Evolutionary conservation across 2,329 filamentous ascomycete genomes (phyloP).

Genomic region (Arthrobotrys musiformis): DNA sequence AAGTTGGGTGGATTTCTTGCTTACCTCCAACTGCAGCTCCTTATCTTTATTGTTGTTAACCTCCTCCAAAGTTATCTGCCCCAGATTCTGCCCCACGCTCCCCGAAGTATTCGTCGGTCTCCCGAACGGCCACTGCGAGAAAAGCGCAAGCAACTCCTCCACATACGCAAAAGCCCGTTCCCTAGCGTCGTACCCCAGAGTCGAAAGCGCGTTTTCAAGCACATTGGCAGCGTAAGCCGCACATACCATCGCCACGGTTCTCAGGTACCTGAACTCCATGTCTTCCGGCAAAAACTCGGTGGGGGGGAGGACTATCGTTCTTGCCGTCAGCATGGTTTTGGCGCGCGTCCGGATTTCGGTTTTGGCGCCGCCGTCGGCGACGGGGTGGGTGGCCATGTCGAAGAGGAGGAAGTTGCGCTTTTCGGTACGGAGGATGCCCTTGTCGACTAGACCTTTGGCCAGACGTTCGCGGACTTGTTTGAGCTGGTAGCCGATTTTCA

Average conservation of each 20-base stretch:
- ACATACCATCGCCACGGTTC: slow-evolving; percentile 96
- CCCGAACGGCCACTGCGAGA: slow-evolving; percentile 97
- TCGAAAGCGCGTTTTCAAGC: slow-evolving; percentile 94
- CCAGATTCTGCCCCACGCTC: slow-evolving; percentile 91
- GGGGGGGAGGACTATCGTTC: slow-evolving; percentile 87
- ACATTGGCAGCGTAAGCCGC: slow-evolving; percentile 98
- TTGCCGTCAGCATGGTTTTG: slow-evolving; percentile 88
- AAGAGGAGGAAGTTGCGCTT: slow-evolving; percentile 99
- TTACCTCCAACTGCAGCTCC: slow-evolving; percentile 93
- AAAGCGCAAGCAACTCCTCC: slow-evolving; percentile 93
- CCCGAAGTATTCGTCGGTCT: slow-evolving; percentile 77
- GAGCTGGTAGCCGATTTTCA: slow-evolving; percentile 99
- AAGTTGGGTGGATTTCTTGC: slow-evolving; percentile 57
- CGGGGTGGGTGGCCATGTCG: slow-evolving; percentile 99
- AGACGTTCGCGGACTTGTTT: slow-evolving; percentile 98
- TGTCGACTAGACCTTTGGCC: slow-evolving; percentile 97
- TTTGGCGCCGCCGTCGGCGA: slow-evolving; percentile 95
- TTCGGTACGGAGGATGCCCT: slow-evolving; percentile 96
- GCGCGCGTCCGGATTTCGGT: slow-evolving; percentile 95
- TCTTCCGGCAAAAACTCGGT: slow-evolving; percentile 93
- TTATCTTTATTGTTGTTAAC: slow-evolving; percentile 87
- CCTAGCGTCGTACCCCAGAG: slow-evolving; percentile 89
- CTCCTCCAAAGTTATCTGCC: slow-evolving; percentile 87
- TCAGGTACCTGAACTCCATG: slow-evolving; percentile 90
- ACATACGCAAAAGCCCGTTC: slow-evolving; percentile 97